Evolutionary conservation across 73 alveolate genomes (phyloP).

Genomic region (Tetrahymena thermophila): DNA sequence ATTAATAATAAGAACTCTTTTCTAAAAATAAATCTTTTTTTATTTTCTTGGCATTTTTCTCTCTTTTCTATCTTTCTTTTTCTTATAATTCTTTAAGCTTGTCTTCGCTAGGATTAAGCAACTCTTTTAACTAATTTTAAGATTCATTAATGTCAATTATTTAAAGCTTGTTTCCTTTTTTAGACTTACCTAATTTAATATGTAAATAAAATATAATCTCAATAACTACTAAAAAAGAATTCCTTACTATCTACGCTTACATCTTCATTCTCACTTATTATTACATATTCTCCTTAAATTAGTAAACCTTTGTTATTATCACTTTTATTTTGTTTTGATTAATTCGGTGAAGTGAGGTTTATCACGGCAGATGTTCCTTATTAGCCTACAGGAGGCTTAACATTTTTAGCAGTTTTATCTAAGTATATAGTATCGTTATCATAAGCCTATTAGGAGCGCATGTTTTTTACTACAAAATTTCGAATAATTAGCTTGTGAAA

Average conservation of each 20-base stretch:
- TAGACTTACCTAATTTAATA: not conserved
- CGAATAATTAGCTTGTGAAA: not conserved
- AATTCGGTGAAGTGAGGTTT: not conserved
- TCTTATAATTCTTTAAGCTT: not conserved
- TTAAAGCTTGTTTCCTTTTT: not conserved
- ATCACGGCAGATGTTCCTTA: not conserved
- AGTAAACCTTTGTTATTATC: not conserved
- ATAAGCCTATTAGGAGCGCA: not conserved
- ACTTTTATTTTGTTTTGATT: not conserved
- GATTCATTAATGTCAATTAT: not conserved
- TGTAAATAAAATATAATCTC: not conserved
- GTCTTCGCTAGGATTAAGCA: not conserved
- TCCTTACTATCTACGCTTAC: not conserved
- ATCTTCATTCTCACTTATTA: not conserved
- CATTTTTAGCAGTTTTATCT: not conserved
- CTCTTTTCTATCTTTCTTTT: not conserved
- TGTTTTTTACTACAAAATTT: not conserved
- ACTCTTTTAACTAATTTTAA: not conserved
- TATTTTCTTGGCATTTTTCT: not conserved
- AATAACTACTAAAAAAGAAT: not conserved
- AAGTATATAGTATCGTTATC: not conserved
- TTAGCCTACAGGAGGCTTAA: not conserved
- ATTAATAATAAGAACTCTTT: not conserved
- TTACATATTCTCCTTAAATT: not conserved
- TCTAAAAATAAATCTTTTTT: not conserved